Conservation (phyloP, 2,329 filamentous ascomycete genomes). For the Orbilia oligospora region DNA sequence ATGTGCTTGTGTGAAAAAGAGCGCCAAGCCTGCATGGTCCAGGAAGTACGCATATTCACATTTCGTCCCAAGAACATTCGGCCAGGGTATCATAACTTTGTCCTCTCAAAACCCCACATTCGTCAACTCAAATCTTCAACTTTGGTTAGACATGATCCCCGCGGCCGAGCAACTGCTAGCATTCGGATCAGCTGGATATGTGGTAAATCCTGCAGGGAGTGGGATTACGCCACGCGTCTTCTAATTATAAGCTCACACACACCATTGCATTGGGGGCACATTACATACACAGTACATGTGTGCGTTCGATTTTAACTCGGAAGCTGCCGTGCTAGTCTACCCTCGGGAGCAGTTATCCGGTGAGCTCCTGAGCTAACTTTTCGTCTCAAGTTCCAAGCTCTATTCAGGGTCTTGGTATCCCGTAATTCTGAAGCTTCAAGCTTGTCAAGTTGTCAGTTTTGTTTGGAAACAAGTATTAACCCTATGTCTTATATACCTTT, state of each 20-base stretch:
- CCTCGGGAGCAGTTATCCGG: slow-evolving; percentile 27
- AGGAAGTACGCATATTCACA: slow-evolving; percentile 12
- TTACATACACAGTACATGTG: background rate
- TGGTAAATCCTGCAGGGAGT: background rate
- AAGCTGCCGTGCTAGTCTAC: slow-evolving; percentile 19
- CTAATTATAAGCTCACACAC: slow-evolving; percentile 20
- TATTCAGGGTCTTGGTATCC: slow-evolving; percentile 16
- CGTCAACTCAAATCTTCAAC: background rate
- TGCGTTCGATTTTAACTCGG: slow-evolving; percentile 19
- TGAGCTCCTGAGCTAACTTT: slow-evolving; percentile 24
- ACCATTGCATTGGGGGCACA: slow-evolving; percentile 15
- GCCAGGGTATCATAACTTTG: slow-evolving; percentile 21
- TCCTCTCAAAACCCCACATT: slow-evolving; percentile 10
- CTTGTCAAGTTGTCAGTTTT: slow-evolving; percentile 1
- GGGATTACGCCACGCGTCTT: slow-evolving; percentile 22
- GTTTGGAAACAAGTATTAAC: slow-evolving; percentile 8
- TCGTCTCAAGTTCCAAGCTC: slow-evolving; percentile 20
- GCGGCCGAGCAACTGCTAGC: background rate
- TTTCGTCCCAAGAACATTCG: background rate
- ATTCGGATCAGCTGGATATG: slow-evolving; percentile 13
- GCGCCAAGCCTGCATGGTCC: slow-evolving; percentile 17
- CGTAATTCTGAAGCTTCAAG: slow-evolving; percentile 3
- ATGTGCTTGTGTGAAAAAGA: background rate
- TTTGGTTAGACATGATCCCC: slow-evolving; percentile 9
- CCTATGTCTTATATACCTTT: background rate